phyloP scores from a whole-genome alignment of 106 monocot genomes.

The Phalaenopsis equestris region DNA sequence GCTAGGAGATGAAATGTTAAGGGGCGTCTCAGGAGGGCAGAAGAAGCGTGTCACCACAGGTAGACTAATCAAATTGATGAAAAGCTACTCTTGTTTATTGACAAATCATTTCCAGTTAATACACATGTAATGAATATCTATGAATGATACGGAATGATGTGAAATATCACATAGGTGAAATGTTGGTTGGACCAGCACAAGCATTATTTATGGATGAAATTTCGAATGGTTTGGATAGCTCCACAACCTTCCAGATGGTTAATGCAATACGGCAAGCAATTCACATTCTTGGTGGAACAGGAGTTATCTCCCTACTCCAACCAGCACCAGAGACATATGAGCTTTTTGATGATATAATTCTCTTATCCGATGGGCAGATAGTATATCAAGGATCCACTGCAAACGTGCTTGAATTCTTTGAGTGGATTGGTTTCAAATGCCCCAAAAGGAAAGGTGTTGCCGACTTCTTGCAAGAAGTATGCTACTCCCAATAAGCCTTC shows the following conservation, averaged over 20 bases:
- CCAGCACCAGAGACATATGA: neutral
- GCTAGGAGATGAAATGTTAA: neutral
- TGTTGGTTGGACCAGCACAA: conserved; percentile 3
- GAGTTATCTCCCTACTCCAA: neutral
- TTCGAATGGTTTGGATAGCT: neutral
- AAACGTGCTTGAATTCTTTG: conserved; percentile 1
- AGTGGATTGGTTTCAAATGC: neutral
- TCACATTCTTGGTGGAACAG: neutral
- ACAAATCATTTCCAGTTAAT: neutral
- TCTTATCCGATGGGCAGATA: neutral
- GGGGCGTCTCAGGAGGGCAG: conserved; percentile 6
- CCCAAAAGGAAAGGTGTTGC: conserved; percentile 2
- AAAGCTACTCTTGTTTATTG: neutral
- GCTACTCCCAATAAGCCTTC: neutral
- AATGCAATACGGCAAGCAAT: neutral
- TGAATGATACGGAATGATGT: neutral
- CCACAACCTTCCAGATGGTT: neutral
- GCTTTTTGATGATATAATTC: neutral
- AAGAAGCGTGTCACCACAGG: conserved; percentile 3
- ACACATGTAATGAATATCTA: too few relatives aligned
- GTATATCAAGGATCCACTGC: neutral
- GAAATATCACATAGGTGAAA: neutral
- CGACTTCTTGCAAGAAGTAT: neutral
- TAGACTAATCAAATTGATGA: neutral
- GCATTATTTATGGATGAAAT: conserved; percentile 5